These are phyloP conservation scores for Pythium guiyangense DNA, from an alignment of 352 stramenopile species.

Conservation along the genomic window DNA sequence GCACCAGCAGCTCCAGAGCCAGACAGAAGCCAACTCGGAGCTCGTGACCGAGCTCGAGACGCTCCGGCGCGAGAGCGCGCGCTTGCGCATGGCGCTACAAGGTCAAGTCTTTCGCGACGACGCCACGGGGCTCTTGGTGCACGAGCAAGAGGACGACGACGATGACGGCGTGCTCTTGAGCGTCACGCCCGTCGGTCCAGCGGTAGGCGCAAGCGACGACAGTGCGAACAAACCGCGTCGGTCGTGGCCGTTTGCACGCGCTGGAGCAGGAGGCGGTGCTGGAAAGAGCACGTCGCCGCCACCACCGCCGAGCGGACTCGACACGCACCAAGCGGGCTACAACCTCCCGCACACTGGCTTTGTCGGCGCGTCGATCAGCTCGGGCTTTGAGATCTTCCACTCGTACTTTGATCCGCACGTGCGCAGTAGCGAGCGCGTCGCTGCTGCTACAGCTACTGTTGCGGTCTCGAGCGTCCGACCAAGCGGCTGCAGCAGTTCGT, in stretches of 20 bases:
- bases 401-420: constrained; percentile 61
- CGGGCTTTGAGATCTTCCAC: constrained; percentile 72
- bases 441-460: no score
- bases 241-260: neutral
- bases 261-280: neutral
- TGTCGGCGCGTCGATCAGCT: constrained; percentile 51
- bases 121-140: constrained; percentile 54
- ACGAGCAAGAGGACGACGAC: constrained; percentile 70
- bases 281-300: neutral
- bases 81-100: constrained; percentile 51
- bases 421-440: neutral
- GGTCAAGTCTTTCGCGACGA: constrained; percentile 75
- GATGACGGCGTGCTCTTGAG: constrained; percentile 76
- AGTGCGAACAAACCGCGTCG: neutral
- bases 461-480: no score
- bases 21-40: constrained; percentile 72
- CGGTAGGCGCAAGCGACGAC: neutral
- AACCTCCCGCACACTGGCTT: constrained; percentile 25
- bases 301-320: neutral
- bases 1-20: constrained; percentile 61
- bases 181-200: constrained; percentile 42
- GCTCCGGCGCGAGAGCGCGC: constrained; percentile 59
- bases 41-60: constrained; percentile 61
- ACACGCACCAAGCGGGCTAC: constrained; percentile 8
- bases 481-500: constrained; percentile 13